Evolutionary conservation across 106 monocot species (phyloP), one percentile per base, ranked within the genome.

Genomic region (Allium fistulosum): DNA sequence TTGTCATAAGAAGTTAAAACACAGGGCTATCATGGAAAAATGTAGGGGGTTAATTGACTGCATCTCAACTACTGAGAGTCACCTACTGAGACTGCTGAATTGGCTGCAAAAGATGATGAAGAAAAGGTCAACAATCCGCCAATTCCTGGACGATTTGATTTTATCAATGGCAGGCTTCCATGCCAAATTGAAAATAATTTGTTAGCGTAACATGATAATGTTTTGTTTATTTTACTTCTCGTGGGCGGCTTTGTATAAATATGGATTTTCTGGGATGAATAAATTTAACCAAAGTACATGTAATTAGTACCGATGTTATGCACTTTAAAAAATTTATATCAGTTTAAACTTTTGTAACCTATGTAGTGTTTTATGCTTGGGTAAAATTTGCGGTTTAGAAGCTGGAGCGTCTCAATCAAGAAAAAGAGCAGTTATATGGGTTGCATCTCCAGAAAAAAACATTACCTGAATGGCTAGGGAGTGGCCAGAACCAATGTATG

Each of bases 251-350:
- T 49, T 66, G 66, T 66, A 22, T 22, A 51, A 73, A 66, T 82
- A 99, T 92, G 97, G 97, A 10, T 99, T 99, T 67, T 99, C 97
- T 55, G 97, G 97, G 64, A 99, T 99, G 97, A 99, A 99, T 57
- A 86, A 92, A 68, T 99, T 99, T 63, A 99, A 79, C 68, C 81
- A 90, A 56, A 84, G 92, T 73, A 83, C 83, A 17, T 99, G 97
- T n/a, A n/a, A n/a, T n/a, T n/a, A n/a, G n/a, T n/a, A n/a, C n/a
- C n/a, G n/a, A n/a, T n/a, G n/a, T n/a, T n/a, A n/a, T n/a, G n/a
- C n/a, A n/a, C n/a, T n/a, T n/a, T n/a, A n/a, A n/a, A n/a, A n/a
- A n/a, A n/a, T n/a, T n/a, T n/a, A n/a, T n/a, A n/a, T n/a, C n/a
- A n/a, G n/a, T n/a, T n/a, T n/a, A n/a, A n/a, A n/a, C n/a, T n/a